Conservation (phyloP, 768 basidiomycete genomes). For the Crucibulum laeve region DNA sequence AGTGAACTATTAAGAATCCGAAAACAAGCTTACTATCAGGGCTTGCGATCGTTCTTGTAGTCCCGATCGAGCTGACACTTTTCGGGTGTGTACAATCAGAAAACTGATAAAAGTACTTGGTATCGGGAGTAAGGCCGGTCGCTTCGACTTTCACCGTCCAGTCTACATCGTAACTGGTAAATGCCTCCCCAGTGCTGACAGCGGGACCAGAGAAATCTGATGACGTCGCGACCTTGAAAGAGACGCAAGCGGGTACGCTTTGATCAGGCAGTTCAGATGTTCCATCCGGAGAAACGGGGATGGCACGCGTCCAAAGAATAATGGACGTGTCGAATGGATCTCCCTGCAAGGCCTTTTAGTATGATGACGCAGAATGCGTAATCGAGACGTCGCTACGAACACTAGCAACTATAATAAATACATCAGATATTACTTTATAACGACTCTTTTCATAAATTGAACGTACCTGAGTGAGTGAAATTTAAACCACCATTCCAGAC, state of each 20-base stretch:
- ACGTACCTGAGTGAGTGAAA: slow-evolving; percentile 45
- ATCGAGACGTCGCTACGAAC: slow-evolving; percentile 21
- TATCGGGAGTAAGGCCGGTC: slow-evolving; percentile 41
- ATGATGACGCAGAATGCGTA: neutral
- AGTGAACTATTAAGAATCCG: no score
- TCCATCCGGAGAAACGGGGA: slow-evolving; percentile 25
- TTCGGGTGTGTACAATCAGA: slow-evolving; percentile 45
- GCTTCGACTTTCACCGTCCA: slow-evolving; percentile 63
- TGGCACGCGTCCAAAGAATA: slow-evolving; percentile 57
- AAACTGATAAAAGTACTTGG: slow-evolving; percentile 52
- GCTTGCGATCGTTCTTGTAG: slow-evolving; percentile 45
- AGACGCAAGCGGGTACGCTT: slow-evolving; percentile 48
- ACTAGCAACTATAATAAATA: slow-evolving; percentile 39
- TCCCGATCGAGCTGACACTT: slow-evolving; percentile 41
- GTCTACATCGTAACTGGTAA: slow-evolving; percentile 55
- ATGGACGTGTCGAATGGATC: slow-evolving; percentile 54
- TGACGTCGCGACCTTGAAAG: slow-evolving; percentile 39
- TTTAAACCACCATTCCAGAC: slow-evolving; percentile 48
- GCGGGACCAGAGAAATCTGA: slow-evolving; percentile 26
- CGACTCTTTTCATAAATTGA: no score
- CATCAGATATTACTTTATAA: no score
- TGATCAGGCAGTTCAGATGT: slow-evolving; percentile 33
- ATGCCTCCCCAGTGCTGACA: slow-evolving; percentile 42
- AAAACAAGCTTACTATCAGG: slow-evolving; percentile 34
- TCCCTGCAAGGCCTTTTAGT: slow-evolving; percentile 26